Evolutionary conservation across 805 yeast genomes (phyloP), one percentile per base, ranked within the genome.

Genomic region (Ogataea methylovora): DNA sequence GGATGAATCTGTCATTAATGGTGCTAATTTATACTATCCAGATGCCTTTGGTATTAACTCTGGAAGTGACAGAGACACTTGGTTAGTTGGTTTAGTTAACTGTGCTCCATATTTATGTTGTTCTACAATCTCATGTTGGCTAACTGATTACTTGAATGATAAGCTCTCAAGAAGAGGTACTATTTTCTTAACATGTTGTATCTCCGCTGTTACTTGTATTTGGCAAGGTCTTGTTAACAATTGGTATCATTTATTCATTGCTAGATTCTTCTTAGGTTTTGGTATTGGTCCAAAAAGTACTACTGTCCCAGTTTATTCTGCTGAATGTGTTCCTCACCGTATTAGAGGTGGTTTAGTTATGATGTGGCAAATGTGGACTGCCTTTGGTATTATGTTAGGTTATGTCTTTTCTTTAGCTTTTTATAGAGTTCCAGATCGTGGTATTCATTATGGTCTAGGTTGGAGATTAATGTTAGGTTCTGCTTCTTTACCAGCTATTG

Each of bases 331-430:
- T 10, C 83, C 84, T 8, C 69, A 72, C 28, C 61, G 63, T 27
- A 70, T 76, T 39, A 63, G 87, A 56, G 87, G 87, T 40, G 67
- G 80, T 3, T 57, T 79, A 35, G 80, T 78, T 27, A 77, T 79
- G 84, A 66, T 75, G 60, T 79, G 85, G 85, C 85, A 79, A 55
- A 66, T 78, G 42, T 78, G 76, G 65, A 79, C 85, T 5, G 85
- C 85, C 7, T 73, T 76, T 44, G 87, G 87, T 51, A 77, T 79
- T 43, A 76, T 78, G 72, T 63, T 79, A 52, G 87, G 87, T 36
- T 76, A 77, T 50, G 79, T 75, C 27, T 67, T 80, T 30, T 69
- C 75, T 5, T 57, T 79, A 45, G 84, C 83, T 0, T 78, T 79
- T 48, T 76, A 72, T 58, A 57, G 64, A 31, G 74, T 79, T 32